A percentile compares a stretch with the other conserved stretches of the same genome.
Conservation (phyloP, 805 yeast genomes). For the Saturnispora mendoncae region DNA sequence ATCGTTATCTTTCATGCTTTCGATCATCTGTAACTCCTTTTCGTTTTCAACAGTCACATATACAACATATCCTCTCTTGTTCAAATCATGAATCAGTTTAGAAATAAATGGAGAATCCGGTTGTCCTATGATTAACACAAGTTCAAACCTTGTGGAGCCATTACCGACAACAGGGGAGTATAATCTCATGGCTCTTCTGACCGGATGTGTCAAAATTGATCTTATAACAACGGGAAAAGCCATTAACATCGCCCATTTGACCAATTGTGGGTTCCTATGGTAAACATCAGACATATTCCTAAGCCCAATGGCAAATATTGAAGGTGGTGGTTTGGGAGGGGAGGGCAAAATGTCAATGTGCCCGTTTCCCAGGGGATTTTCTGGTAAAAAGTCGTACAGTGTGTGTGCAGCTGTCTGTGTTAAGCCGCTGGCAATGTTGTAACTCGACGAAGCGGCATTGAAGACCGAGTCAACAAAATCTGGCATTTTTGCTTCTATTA, state of each 20-base stretch:
- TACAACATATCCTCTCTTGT: slow-evolving; percentile 72
- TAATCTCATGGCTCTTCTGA: slow-evolving; percentile 5
- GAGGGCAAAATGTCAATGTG: neutral
- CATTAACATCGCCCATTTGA: neutral
- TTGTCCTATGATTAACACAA: slow-evolving; percentile 65
- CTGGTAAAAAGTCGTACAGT: neutral
- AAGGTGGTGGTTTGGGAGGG: neutral
- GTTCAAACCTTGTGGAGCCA: slow-evolving; percentile 73
- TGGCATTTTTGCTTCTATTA: slow-evolving; percentile 11
- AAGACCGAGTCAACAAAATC: slow-evolving; percentile 18
- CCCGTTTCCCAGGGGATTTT: neutral
- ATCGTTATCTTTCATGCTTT: slow-evolving; percentile 57
- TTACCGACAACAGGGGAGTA: slow-evolving; percentile 4
- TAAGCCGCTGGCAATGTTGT: neutral
- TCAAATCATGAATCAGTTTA: slow-evolving; percentile 63
- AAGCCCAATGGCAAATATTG: neutral
- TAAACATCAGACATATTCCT: neutral
- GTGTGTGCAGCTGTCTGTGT: neutral
- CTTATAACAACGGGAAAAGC: neutral
- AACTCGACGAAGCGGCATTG: neutral
- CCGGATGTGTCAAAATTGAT: neutral
- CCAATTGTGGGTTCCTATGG: neutral
- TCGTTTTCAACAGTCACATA: slow-evolving; percentile 66
- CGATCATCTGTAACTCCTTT: slow-evolving; percentile 43
- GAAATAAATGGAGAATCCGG: slow-evolving; percentile 68